Percentiles rank a stretch among this genome's conserved stretches.
Conservation (phyloP, 345 rosid genomes). For the Aquilaria sinensis region DNA sequence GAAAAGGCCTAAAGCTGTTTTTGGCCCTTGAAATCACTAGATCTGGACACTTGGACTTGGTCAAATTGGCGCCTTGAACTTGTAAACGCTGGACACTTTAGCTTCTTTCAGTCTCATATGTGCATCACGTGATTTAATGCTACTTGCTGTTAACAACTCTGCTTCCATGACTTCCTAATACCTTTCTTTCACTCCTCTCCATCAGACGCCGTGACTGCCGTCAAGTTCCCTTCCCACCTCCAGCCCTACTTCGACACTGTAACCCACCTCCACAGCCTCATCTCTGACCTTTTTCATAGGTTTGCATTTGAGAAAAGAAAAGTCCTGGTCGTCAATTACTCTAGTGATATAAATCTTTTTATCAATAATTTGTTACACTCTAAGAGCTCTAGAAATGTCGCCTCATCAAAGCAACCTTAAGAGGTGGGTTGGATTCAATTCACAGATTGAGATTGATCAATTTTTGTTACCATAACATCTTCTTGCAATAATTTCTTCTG, state of each 20-base stretch:
- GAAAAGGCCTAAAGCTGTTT: too few species aligned
- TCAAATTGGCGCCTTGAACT: too few species aligned
- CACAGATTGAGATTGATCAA: too few species aligned
- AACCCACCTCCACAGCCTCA: conserved; percentile 23
- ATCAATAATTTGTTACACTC: too few species aligned
- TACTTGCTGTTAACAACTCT: not conserved
- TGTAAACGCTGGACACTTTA: too few species aligned
- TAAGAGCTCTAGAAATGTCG: too few species aligned
- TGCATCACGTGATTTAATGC: too few species aligned
- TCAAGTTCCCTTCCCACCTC: conserved; percentile 42
- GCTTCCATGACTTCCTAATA: conserved; percentile 30
- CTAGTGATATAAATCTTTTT: not conserved
- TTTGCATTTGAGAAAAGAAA: conserved; percentile 24
- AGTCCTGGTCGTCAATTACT: conserved; percentile 31
- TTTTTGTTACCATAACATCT: not conserved
- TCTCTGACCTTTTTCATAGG: conserved; percentile 13
- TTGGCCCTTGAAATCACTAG: too few species aligned
- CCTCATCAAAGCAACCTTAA: too few species aligned
- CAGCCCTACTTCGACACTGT: conserved; percentile 29
- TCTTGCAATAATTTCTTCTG: not conserved
- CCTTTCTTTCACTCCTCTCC: conserved; percentile 28
- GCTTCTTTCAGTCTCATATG: too few species aligned
- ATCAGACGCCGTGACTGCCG: conserved; percentile 22
- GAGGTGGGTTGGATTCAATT: too few species aligned
- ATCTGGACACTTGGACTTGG: too few species aligned